Conservation (phyloP, 139 green algal genomes). For the Edaphochlamys debaryana region DNA sequence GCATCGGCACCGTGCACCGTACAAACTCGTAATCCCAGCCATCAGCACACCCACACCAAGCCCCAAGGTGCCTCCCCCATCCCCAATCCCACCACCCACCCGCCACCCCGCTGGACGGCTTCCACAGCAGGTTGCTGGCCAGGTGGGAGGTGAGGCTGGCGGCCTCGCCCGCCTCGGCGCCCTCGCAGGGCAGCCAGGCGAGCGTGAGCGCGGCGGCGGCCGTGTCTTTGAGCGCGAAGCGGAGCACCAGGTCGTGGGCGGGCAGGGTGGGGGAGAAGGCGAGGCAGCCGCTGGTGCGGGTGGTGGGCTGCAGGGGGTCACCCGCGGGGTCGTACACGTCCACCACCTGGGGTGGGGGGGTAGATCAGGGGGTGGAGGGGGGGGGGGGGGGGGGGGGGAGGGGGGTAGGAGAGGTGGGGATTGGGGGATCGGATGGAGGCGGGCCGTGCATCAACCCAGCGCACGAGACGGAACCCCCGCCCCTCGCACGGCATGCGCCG, state of each 20-base stretch:
- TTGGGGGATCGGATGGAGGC: too few species aligned
- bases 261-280: neutral
- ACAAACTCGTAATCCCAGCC: too few species aligned
- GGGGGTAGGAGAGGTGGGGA: too few species aligned
- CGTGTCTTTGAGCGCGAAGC: neutral
- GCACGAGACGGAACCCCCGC: too few species aligned
- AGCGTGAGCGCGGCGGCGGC: neutral
- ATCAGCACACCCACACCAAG: too few species aligned
- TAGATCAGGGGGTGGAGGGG: too few species aligned
- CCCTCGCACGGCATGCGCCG: too few species aligned
- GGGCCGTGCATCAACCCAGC: too few species aligned
- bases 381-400: too few species aligned
- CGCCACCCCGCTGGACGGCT: neutral
- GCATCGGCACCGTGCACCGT: too few species aligned
- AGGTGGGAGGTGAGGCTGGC: neutral
- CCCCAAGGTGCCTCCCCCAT: too few species aligned
- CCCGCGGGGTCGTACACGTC: neutral
- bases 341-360: neutral
- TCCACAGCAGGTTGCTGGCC: slow-evolving; percentile 9
- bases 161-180: neutral
- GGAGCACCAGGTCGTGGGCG: neutral
- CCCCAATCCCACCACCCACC: neutral
- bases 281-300: neutral
- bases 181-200: neutral
- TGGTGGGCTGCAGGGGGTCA: neutral